Evolutionary conservation across 805 yeast genomes (phyloP), one percentile per base, ranked within the genome.

Genomic region (Yamadazyma sp.): DNA sequence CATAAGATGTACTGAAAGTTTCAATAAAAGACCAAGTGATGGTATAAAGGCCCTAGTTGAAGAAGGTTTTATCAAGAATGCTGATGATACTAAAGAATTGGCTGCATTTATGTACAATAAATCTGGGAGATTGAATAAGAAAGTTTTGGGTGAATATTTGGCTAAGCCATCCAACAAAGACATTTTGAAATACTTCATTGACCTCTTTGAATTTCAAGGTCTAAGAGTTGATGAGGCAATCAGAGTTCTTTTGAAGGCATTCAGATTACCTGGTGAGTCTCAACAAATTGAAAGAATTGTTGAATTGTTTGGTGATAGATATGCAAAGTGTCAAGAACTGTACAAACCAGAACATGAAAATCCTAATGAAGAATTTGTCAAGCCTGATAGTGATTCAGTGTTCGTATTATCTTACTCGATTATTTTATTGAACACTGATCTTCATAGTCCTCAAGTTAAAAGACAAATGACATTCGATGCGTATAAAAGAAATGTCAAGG

Each of bases 191-290:
- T 65, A 73, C 31, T 93, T 87, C 52, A 75, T 91, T 44, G 65
- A 67, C 1, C 58, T 78, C 36, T 82, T 91, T 55, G 91, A 89
- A 38, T 89, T 89, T 54, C 65, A 69, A 23, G 82, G 76, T 13
- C 65, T 84, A 47, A 71, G 98, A 51, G 91, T 94, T 2, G 99
- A 93, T 58, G 97, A 91, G 58, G 96, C 96, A 0, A 66, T 93
- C 34, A 74, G 99, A 50, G 70, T 85, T 37, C 58, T 93, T 40
- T 68, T 94, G 46, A 83, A 85, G 38, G 76, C 84, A 14, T 91
- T 93, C 54, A 76, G 98, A 56, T 70, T 93, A 31, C 98, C 98
- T 1, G 99, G 99, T 40, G 99, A 93, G 61, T 84, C 97, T 0
- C 98, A 88, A 53, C 96, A 87, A 57, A 93, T 93, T 55, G 98